phyloP scores from a whole-genome alignment of 164 flowering plant species.

The Vitis labrusca region DNA sequence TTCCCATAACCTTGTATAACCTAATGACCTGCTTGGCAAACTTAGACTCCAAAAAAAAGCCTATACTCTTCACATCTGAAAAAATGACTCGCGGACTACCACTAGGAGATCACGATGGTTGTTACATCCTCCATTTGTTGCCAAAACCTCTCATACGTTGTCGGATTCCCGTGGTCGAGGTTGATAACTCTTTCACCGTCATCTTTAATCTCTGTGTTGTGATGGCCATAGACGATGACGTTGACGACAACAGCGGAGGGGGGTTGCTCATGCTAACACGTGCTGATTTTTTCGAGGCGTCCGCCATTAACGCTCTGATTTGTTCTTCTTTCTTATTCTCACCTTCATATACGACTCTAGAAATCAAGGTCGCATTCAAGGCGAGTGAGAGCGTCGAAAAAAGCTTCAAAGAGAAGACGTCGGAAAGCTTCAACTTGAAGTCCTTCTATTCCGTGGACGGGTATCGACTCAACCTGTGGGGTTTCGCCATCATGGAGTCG shows the following conservation, averaged over 20 bases:
- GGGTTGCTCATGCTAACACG: background rate
- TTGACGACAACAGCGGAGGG: background rate
- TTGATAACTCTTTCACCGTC: constrained; percentile 42
- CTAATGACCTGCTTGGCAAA: constrained; percentile 50
- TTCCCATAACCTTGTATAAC: constrained; percentile 70
- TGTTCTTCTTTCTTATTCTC: background rate
- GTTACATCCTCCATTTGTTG: constrained; percentile 52
- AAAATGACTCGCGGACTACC: constrained; percentile 75
- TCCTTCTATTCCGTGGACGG: constrained; percentile 6
- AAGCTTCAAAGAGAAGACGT: constrained; percentile 28
- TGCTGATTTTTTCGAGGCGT: background rate
- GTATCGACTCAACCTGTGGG: constrained; percentile 29
- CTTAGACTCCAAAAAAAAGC: constrained; percentile 89
- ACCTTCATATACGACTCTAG: constrained; percentile 20
- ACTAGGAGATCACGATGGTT: constrained; percentile 54
- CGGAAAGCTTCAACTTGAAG: constrained; percentile 15
- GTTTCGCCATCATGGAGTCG: constrained; percentile 19
- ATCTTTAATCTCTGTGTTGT: background rate
- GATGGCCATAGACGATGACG: background rate
- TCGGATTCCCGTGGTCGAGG: constrained; percentile 91
- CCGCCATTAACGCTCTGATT: background rate
- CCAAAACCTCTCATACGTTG: constrained; percentile 82
- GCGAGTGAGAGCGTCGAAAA: constrained; percentile 51
- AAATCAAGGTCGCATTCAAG: constrained; percentile 46
- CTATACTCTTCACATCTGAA: constrained; percentile 51